Evolutionary conservation across 805 yeast species (phyloP).

Genomic region (Yarrowia sp.): DNA sequence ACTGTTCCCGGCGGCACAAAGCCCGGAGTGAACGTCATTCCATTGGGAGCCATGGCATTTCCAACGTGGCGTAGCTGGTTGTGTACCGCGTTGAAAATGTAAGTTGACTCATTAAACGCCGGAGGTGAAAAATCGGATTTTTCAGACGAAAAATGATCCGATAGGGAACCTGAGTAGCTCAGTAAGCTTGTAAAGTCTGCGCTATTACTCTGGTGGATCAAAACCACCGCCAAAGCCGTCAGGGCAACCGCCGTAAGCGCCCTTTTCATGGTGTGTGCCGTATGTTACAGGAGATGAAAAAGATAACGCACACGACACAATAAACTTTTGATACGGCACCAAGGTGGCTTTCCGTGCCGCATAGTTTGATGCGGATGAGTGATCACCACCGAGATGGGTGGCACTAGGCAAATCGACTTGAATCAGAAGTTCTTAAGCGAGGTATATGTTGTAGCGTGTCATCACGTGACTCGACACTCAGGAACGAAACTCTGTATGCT

Average conservation of each 20-base stretch:
- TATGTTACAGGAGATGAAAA: constrained; percentile 12
- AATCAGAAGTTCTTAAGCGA: too few species aligned
- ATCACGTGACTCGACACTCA: not conserved
- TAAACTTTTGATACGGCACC: constrained; percentile 27
- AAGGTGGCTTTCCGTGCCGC: constrained; percentile 7
- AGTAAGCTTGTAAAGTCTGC: not conserved
- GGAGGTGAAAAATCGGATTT: constrained; percentile 11
- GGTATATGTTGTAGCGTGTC: too few species aligned
- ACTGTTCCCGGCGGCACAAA: constrained; percentile 55
- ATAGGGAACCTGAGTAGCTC: not conserved
- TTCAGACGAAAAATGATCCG: not conserved
- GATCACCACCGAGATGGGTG: not conserved
- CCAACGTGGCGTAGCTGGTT: constrained; percentile 36
- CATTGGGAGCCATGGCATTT: constrained; percentile 34
- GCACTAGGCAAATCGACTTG: too few species aligned
- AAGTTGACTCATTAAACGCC: constrained; percentile 33
- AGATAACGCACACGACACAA: constrained; percentile 29
- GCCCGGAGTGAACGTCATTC: constrained; percentile 64
- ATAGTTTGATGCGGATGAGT: not conserved
- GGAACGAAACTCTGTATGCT: too few species aligned
- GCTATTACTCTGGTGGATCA: not conserved
- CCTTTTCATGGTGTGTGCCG: constrained; percentile 28
- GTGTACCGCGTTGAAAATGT: constrained; percentile 37
- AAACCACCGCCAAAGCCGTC: constrained; percentile 8
- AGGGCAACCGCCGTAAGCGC: not conserved